Percentiles rank a stretch among this genome's conserved stretches.
These are phyloP conservation scores for Vigna hirtella DNA, from an alignment of 306 rosid species.

Conservation along the genomic window DNA sequence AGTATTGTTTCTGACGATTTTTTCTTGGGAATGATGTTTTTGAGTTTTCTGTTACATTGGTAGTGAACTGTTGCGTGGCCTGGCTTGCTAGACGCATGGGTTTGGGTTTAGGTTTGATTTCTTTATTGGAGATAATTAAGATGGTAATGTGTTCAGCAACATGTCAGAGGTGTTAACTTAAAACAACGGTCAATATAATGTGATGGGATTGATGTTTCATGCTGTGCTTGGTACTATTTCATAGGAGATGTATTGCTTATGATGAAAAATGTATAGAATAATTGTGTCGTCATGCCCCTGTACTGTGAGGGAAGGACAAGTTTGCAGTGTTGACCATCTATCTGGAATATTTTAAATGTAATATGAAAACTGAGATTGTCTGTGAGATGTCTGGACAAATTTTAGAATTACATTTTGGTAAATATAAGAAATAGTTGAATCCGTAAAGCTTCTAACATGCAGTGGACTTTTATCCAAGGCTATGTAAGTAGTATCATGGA, in stretches of 20 bases:
- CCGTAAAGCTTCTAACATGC: not conserved
- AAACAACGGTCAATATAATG: conserved; percentile 28
- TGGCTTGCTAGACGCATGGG: not conserved
- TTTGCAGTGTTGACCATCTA: not conserved
- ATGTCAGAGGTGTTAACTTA: conserved; percentile 31
- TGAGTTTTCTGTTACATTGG: conserved; percentile 55
- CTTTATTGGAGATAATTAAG: conserved; percentile 7
- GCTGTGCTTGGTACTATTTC: conserved; percentile 24
- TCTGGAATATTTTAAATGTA: not conserved
- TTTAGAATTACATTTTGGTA: not conserved
- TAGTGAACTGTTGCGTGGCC: conserved; percentile 37
- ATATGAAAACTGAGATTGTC: conserved; percentile 1
- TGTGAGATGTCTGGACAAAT: conserved; percentile 12
- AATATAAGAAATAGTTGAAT: conserved; percentile 11
- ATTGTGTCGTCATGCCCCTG: conserved; percentile 18
- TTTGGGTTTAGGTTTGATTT: conserved; percentile 38
- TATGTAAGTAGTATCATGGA: conserved; percentile 18
- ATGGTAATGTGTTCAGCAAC: conserved; percentile 19
- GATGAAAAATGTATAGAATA: not conserved
- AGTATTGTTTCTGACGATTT: not conserved
- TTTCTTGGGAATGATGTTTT: conserved; percentile 18
- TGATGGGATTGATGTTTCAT: conserved; percentile 15
- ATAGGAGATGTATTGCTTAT: conserved; percentile 1
- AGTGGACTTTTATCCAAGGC: conserved; percentile 18
- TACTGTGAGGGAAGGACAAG: not conserved